Evolutionary conservation across 2,329 filamentous ascomycete genomes (phyloP).

Genomic region (Fusarium protoensiforme): DNA sequence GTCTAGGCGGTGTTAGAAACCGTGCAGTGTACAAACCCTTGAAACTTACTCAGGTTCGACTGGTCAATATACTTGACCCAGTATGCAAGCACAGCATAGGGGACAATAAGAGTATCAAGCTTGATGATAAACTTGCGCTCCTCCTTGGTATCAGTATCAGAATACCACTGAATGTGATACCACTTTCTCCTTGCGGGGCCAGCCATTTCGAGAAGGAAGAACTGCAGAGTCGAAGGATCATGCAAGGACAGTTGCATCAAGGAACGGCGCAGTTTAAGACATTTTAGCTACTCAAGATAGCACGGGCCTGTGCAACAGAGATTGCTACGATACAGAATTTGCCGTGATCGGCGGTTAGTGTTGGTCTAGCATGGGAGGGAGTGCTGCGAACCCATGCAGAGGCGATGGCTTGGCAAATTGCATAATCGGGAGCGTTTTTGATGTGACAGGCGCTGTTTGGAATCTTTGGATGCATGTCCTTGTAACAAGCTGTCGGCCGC

Average conservation of each 20-base stretch:
- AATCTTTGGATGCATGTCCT: neutral
- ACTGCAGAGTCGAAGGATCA: neutral
- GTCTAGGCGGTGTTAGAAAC: conserved; percentile 45
- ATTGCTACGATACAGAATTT: neutral
- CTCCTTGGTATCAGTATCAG: conserved; percentile 13
- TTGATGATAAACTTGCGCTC: conserved; percentile 47
- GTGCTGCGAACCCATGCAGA: neutral
- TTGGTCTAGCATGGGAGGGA: neutral
- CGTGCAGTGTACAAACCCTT: too few relatives aligned
- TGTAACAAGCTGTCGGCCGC: neutral
- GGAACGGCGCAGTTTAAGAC: conserved; percentile 4
- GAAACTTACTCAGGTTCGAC: conserved; percentile 35
- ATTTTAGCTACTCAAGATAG: neutral
- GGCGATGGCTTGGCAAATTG: neutral
- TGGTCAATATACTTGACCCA: conserved; percentile 44
- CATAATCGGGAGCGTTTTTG: neutral
- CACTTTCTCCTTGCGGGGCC: conserved; percentile 17
- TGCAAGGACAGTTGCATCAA: neutral
- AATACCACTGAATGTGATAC: conserved; percentile 24
- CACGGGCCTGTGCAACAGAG: neutral
- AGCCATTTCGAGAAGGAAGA: conserved; percentile 1
- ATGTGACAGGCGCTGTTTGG: neutral
- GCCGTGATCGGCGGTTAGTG: neutral
- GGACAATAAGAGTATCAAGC: conserved; percentile 64
- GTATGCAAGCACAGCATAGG: conserved; percentile 39